Evolutionary conservation across 192 early-diverging fungal genomes (phyloP), one percentile per base, ranked within the genome.

Genomic region (Funneliformis mosseae): DNA sequence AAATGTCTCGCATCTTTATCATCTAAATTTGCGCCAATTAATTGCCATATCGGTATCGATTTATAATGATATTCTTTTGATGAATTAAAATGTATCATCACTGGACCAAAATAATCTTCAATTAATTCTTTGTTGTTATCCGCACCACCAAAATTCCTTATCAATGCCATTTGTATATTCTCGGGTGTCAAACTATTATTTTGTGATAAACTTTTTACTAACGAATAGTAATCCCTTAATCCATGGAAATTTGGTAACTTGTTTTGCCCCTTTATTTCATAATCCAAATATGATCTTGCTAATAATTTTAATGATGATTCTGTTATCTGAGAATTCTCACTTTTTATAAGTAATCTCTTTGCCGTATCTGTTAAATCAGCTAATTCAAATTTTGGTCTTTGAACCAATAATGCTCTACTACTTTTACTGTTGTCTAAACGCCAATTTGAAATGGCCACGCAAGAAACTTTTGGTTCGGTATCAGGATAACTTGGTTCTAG

Each of bases 391-490:
- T 80, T 48, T 8, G 71, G 50, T 6, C 78, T 75, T 46, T 71
- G 67, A 45, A 80, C 67, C 18, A 80, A 42, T 48, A 80, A 67
- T 18, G 78, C 78, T 43, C 78, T 43, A 12, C 68, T 72, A 25
- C 46, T 77, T 69, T 80, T 80, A 75, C 78, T 80, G 59, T 62
- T 73, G 33, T 80, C 78, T 23, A 80, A 48, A 28, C 78, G 23
- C 78, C 78, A 80, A 80, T 80, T 80, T 8, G 74, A 77, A 39
- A 80, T 80, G 39, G 74, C 78, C 18, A 80, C 28, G 2, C 78
- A 75, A 27, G 78, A 48, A 7, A 80, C 70, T 0, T 7, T 48
- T 25, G 78, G 78, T 28, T 21, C 71, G 25, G 25, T 38, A 14
- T 60, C 41, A 18, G 78, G 64, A 80, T 72, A 68, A 28, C 70